phyloP scores from a whole-genome alignment of 1,284 basidiomycete genomes.

The Papiliotrema terrestris region DNA sequence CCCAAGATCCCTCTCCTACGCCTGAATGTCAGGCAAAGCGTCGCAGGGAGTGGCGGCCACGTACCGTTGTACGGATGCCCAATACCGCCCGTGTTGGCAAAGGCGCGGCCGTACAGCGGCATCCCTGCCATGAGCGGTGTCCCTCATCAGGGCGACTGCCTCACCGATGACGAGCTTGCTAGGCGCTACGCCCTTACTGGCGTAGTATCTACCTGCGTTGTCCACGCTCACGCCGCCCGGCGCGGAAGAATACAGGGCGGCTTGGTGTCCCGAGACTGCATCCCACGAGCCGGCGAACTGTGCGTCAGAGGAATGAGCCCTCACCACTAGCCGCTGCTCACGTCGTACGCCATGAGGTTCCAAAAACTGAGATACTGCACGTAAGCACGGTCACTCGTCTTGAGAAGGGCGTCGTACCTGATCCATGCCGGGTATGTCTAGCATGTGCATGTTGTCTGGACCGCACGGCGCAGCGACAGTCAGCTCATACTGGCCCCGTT shows the following conservation, averaged over 20 bases:
- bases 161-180: constrained; percentile 74
- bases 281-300: constrained; percentile 50
- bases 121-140: constrained; percentile 57
- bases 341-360: constrained; percentile 89
- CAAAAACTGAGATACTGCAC: constrained; percentile 63
- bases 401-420: constrained; percentile 16
- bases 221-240: constrained; percentile 62
- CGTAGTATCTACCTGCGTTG: constrained; percentile 64
- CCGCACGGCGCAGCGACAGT: constrained; percentile 80
- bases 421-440: constrained; percentile 71
- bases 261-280: constrained; percentile 68
- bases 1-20: constrained; percentile 60
- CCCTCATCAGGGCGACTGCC: constrained; percentile 15
- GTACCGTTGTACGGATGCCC: constrained; percentile 66
- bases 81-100: constrained; percentile 71
- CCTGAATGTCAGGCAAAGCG: constrained; percentile 14
- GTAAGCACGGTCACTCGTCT: no score
- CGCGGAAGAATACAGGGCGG: constrained; percentile 61
- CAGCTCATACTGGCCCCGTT: constrained; percentile 48
- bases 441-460: constrained; percentile 60
- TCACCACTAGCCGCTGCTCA: constrained; percentile 6
- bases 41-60: neutral
- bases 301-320: neutral
- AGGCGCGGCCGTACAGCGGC: constrained; percentile 80
- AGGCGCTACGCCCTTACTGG: constrained; percentile 62